Percentiles rank a stretch among this genome's conserved stretches.
Evolutionary conservation across 768 basidiomycete species (phyloP).

Genomic region (Clitopilus hobsonii): DNA sequence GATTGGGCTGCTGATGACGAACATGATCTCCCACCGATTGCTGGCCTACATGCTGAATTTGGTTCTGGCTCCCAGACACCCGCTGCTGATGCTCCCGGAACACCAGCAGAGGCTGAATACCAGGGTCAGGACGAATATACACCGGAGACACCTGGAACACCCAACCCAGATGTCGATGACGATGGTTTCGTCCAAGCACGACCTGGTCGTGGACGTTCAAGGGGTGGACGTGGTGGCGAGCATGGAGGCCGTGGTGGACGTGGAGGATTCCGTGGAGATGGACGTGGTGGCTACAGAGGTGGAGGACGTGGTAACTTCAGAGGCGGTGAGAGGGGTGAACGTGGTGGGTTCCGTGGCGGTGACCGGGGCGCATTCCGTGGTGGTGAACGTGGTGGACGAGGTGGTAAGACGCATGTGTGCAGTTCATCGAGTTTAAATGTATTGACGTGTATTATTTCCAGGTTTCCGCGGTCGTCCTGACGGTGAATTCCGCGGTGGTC

Average conservation of each 20-base stretch:
- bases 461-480: constrained; percentile 30
- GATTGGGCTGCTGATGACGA: constrained; percentile 88
- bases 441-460: constrained; percentile 3
- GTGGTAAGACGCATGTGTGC: constrained; percentile 19
- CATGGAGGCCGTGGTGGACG: constrained; percentile 30
- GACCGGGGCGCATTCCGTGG: constrained; percentile 25
- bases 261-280: constrained; percentile 29
- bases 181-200: constrained; percentile 59
- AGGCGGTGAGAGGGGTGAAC: constrained; percentile 19
- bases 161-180: constrained; percentile 32
- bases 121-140: constrained; percentile 24
- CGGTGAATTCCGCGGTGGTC: constrained; percentile 49
- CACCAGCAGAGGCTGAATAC: constrained; percentile 16
- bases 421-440: not conserved
- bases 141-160: constrained; percentile 15
- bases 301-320: constrained; percentile 26
- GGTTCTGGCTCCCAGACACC: constrained; percentile 63
- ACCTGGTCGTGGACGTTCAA: constrained; percentile 46
- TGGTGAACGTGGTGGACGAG: constrained; percentile 26
- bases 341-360: constrained; percentile 25
- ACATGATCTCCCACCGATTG: constrained; percentile 72
- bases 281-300: constrained; percentile 19
- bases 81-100: constrained; percentile 24
- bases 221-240: constrained; percentile 26
- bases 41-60: constrained; percentile 71